Conservation (phyloP, 805 yeast species). For the Starmerella apis region DNA sequence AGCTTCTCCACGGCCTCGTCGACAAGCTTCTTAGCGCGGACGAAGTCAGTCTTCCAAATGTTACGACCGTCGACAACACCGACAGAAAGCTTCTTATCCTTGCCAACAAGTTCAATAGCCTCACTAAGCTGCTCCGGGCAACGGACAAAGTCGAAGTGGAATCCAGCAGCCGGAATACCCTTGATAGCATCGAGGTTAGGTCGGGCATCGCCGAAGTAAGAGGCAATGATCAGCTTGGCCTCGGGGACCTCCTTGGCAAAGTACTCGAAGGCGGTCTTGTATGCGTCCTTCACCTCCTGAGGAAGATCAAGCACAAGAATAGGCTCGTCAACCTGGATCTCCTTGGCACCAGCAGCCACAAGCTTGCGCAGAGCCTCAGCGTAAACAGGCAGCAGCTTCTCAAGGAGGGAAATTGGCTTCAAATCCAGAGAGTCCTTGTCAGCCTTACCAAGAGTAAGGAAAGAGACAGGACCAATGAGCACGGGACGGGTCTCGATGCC, state of each 20-base stretch:
- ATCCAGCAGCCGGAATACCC: slow-evolving; percentile 84
- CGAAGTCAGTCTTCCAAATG: slow-evolving; percentile 96
- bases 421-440: slow-evolving; percentile 95
- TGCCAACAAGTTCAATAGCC: slow-evolving; percentile 55
- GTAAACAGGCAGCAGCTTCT: slow-evolving; percentile 87
- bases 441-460: slow-evolving; percentile 90
- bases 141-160: slow-evolving; percentile 95
- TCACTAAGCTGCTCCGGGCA: slow-evolving; percentile 91
- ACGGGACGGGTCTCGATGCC: slow-evolving; percentile 98
- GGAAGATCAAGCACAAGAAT: slow-evolving; percentile 88
- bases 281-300: slow-evolving; percentile 70
- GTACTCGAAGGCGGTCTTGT: slow-evolving; percentile 74
- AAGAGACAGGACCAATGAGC: slow-evolving; percentile 91
- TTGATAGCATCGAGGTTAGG: slow-evolving; percentile 88
- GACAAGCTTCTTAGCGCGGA: slow-evolving; percentile 74
- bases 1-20: slow-evolving; percentile 72
- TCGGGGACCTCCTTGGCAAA: slow-evolving; percentile 55
- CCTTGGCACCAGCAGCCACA: slow-evolving; percentile 86
- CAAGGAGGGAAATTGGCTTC: slow-evolving; percentile 82
- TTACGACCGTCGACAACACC: slow-evolving; percentile 99
- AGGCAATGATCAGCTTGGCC: slow-evolving; percentile 73
- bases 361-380: slow-evolving; percentile 78
- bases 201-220: slow-evolving; percentile 97
- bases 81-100: slow-evolving; percentile 73
- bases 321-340: slow-evolving; percentile 97